These are phyloP conservation scores for Populus deltoides DNA, from an alignment of 345 rosid genomes.

Conservation along the genomic window DNA sequence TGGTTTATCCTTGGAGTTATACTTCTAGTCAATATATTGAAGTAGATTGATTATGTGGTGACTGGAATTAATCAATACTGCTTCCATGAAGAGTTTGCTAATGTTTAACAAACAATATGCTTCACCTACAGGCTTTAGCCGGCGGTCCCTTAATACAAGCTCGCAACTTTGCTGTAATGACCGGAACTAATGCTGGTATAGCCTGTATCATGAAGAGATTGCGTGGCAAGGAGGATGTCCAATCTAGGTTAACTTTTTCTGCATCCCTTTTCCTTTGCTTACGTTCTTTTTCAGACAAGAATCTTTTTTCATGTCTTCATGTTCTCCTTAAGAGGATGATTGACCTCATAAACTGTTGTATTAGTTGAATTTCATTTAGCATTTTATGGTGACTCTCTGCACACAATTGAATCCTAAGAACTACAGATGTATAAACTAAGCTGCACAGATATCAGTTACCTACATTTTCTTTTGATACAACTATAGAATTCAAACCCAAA, in stretches of 20 bases:
- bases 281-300: neutral
- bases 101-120: too few relatives aligned
- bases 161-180: constrained; percentile 89
- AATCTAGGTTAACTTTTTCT: constrained; percentile 57
- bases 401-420: too few relatives aligned
- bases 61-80: too few relatives aligned
- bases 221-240: constrained; percentile 94
- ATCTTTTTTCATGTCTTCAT: neutral
- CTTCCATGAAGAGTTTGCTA: too few relatives aligned
- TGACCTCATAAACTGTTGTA: too few relatives aligned
- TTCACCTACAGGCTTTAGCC: constrained; percentile 56
- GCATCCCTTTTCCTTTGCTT: neutral
- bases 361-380: too few relatives aligned
- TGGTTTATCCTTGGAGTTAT: too few relatives aligned
- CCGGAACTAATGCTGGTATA: constrained; percentile 92
- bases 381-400: too few relatives aligned
- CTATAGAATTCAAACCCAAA: neutral
- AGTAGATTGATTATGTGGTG: too few relatives aligned
- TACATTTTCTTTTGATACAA: neutral
- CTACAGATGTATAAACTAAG: too few relatives aligned
- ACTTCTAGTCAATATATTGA: too few relatives aligned
- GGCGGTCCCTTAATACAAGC: constrained; percentile 96
- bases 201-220: constrained; percentile 78
- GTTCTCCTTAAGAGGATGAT: neutral
- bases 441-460: too few relatives aligned